phyloP scores from a whole-genome alignment of 2,329 filamentous ascomycete species.

The Aspergillus pseudoglaucus region DNA sequence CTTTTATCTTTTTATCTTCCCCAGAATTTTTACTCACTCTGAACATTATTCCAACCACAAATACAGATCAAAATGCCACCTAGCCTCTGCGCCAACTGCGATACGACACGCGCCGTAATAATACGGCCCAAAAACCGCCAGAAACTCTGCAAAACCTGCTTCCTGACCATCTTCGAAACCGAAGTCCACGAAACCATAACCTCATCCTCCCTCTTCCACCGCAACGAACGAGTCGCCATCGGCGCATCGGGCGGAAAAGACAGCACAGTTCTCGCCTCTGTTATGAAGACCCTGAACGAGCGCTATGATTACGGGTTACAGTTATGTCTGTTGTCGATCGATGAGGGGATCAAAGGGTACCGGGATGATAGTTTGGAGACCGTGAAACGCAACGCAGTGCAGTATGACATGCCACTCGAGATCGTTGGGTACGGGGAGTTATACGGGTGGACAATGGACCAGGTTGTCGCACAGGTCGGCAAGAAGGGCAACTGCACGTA shows the following conservation, averaged over 20 bases:
- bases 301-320: conserved; percentile 80
- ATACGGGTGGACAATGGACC: conserved; percentile 99
- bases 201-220: conserved; percentile 70
- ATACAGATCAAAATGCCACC: conserved; percentile 59
- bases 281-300: conserved; percentile 90
- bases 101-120: conserved; percentile 72
- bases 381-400: conserved; percentile 83
- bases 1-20: conserved; percentile 1
- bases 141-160: conserved; percentile 86
- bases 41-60: not conserved
- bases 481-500: conserved; percentile 99
- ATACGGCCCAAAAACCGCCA: conserved; percentile 91
- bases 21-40: conserved; percentile 1
- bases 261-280: conserved; percentile 89
- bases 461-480: conserved; percentile 90
- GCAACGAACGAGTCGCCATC: conserved; percentile 83
- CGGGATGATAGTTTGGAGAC: conserved; percentile 94
- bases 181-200: conserved; percentile 92
- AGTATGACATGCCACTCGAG: conserved; percentile 86
- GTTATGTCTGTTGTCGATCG: conserved; percentile 80
- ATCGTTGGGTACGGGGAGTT: conserved; percentile 90
- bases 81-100: conserved; percentile 67
- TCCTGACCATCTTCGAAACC: conserved; percentile 78
- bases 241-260: conserved; percentile 97
- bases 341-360: conserved; percentile 96